These are phyloP conservation scores for Ocimum tenuiflorum DNA, from an alignment of 257 asterid genomes.

Conservation along the genomic window DNA sequence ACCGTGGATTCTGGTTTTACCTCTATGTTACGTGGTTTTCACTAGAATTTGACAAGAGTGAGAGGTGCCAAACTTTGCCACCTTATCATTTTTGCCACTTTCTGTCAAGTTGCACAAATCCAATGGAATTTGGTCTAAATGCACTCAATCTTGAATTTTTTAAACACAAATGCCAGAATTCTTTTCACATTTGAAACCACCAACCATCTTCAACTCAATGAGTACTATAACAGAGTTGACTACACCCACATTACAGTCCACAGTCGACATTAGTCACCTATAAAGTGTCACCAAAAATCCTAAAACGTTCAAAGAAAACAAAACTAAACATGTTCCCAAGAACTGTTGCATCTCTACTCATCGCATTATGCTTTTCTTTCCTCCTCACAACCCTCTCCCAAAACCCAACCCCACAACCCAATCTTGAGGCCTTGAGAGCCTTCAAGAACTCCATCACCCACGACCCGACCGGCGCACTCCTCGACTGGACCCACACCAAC, in stretches of 20 bases:
- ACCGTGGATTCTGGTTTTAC: too few species aligned
- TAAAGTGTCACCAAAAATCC: too few species aligned
- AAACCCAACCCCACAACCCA: constrained; percentile 19
- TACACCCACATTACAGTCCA: too few species aligned
- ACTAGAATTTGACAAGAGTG: too few species aligned
- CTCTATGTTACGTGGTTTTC: too few species aligned
- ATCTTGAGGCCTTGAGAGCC: constrained; percentile 48
- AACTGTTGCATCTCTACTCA: constrained; percentile 15
- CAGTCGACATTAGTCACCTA: background rate
- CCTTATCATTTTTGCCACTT: constrained; percentile 8
- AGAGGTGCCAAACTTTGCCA: constrained; percentile 5
- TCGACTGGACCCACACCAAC: constrained; percentile 43
- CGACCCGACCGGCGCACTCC: constrained; percentile 49
- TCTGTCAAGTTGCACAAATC: background rate
- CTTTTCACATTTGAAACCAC: background rate
- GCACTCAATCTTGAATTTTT: background rate
- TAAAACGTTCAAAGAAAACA: too few species aligned
- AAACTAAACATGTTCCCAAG: background rate
- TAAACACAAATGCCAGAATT: background rate
- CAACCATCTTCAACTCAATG: too few species aligned
- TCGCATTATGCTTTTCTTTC: constrained; percentile 22
- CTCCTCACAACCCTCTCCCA: constrained; percentile 24
- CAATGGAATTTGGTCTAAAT: background rate
- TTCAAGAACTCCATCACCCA: constrained; percentile 41
- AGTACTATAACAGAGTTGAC: too few species aligned